phyloP scores from a whole-genome alignment of 192 early-diverging fungal species.

The Podila clonocystis region DNA sequence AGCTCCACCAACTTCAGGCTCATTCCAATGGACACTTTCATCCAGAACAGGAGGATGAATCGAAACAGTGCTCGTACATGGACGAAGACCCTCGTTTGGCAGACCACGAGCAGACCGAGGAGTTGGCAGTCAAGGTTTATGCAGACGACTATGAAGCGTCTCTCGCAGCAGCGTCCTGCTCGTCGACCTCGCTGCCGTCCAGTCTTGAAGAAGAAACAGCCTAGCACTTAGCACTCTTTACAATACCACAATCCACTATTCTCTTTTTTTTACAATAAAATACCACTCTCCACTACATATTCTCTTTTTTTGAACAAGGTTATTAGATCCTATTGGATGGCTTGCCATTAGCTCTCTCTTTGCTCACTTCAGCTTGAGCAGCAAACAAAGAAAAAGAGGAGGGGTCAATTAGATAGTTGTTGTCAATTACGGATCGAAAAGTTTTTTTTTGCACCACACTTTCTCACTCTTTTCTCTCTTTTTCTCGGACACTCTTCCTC shows the following conservation, averaged over 20 bases:
- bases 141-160: slow-evolving; percentile 34
- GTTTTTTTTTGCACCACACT: background rate
- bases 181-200: slow-evolving; percentile 19
- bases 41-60: background rate
- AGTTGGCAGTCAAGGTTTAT: slow-evolving; percentile 33
- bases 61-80: slow-evolving; percentile 14
- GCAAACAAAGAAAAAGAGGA: background rate
- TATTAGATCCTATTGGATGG: too few relatives aligned
- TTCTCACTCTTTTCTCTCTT: too few relatives aligned
- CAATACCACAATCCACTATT: too few relatives aligned
- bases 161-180: slow-evolving; percentile 25
- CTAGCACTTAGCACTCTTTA: too few relatives aligned
- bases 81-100: slow-evolving; percentile 18
- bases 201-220: slow-evolving; percentile 17
- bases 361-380: background rate
- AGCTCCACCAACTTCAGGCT: background rate
- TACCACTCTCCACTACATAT: too few relatives aligned
- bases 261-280: too few relatives aligned
- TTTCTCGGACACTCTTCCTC: too few relatives aligned
- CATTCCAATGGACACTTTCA: background rate
- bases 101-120: slow-evolving; percentile 21
- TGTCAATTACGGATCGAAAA: background rate
- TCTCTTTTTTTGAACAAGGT: too few relatives aligned
- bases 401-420: background rate
- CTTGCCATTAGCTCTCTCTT: background rate